A percentile compares a stretch with the other conserved stretches of the same genome.
Evolutionary conservation across 2,329 filamentous ascomycete genomes (phyloP).

Genomic region (Saccharata proteae): DNA sequence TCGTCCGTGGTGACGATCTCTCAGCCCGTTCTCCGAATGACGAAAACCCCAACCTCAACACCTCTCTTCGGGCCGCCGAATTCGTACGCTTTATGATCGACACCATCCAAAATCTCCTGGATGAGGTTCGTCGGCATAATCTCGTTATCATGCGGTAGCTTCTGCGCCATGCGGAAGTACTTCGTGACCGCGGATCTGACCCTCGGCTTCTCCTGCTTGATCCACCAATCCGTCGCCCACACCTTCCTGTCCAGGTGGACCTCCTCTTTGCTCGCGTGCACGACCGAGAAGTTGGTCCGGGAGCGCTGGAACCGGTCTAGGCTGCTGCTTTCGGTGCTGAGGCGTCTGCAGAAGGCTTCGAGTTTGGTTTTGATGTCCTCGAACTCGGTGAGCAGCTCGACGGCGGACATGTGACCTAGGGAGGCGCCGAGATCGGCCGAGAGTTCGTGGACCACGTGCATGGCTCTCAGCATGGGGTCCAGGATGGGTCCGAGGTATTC

Average conservation of each 20-base stretch:
- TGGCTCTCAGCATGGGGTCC: conserved; percentile 46
- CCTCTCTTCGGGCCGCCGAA: conserved; percentile 32
- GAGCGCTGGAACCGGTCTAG: conserved; percentile 17
- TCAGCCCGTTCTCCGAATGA: no score
- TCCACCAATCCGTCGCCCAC: conserved; percentile 51
- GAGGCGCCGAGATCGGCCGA: conserved; percentile 43
- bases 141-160: conserved; percentile 30
- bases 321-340: conserved; percentile 18
- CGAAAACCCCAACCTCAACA: conserved; percentile 36
- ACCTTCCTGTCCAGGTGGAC: conserved; percentile 39
- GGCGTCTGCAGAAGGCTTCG: conserved; percentile 16
- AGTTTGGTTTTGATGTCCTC: conserved; percentile 32
- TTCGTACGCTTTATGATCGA: conserved; percentile 39
- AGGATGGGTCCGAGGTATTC: conserved; percentile 49
- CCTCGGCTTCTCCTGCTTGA: conserved; percentile 50
- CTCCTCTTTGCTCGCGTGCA: conserved; percentile 40
- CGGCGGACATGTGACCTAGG: conserved; percentile 42
- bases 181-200: conserved; percentile 39
- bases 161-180: conserved; percentile 32
- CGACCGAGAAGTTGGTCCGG: conserved; percentile 30
- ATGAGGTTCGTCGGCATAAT: conserved; percentile 44
- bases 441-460: conserved; percentile 46
- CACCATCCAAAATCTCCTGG: conserved; percentile 46
- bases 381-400: conserved; percentile 43
- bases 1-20: no score